Percentiles rank a stretch among this genome's conserved stretches.
phyloP scores from a whole-genome alignment of 2,329 filamentous ascomycete genomes.

The Westerdykella sp. region DNA sequence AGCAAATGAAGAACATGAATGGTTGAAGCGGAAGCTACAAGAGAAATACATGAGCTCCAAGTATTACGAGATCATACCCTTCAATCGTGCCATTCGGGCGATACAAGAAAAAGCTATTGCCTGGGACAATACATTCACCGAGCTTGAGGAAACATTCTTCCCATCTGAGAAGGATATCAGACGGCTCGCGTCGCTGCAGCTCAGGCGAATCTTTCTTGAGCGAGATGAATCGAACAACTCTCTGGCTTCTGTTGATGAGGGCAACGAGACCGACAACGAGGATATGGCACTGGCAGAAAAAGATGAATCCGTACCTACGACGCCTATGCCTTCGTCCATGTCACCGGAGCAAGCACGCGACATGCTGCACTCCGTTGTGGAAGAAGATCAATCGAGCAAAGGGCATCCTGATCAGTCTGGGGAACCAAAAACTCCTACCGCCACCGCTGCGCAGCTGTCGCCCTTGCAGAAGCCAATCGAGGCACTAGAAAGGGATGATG shows the following conservation, averaged over 20 bases:
- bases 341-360: conserved; percentile 59
- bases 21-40: conserved; percentile 70
- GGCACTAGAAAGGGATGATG: conserved; percentile 46
- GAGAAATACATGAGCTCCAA: conserved; percentile 88
- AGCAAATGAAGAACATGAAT: conserved; percentile 74
- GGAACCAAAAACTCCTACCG: background rate
- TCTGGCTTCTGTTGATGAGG: conserved; percentile 62
- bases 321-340: conserved; percentile 38
- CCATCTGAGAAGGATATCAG: conserved; percentile 94
- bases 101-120: conserved; percentile 90
- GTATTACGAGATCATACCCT: conserved; percentile 93
- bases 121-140: conserved; percentile 85
- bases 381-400: conserved; percentile 49
- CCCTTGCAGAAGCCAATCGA: conserved; percentile 28
- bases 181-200: conserved; percentile 80
- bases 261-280: conserved; percentile 42
- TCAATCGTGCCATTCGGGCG: conserved; percentile 80
- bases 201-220: conserved; percentile 92
- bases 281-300: conserved; percentile 28
- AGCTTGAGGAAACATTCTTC: conserved; percentile 90
- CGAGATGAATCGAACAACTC: conserved; percentile 73
- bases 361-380: conserved; percentile 58
- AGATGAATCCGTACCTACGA: conserved; percentile 21
- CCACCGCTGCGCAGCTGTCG: conserved; percentile 1
- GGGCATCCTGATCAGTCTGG: background rate